These are phyloP conservation scores for Saprolegnia parasitica DNA, from an alignment of 352 stramenopile genomes.

Conservation along the genomic window DNA sequence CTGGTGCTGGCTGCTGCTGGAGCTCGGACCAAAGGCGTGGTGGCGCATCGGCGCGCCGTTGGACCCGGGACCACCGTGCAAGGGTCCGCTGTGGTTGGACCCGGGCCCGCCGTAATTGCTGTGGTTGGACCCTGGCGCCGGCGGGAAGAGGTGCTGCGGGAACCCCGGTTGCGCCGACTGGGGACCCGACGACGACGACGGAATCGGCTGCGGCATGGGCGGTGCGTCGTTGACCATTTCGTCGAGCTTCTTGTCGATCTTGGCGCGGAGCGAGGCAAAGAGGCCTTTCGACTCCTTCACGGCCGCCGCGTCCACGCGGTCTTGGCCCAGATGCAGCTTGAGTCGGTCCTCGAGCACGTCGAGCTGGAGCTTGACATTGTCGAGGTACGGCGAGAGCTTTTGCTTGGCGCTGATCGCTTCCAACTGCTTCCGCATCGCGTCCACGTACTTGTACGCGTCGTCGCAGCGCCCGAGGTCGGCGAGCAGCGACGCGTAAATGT, in stretches of 20 bases:
- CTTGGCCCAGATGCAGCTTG: slow-evolving; percentile 77
- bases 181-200: not conserved
- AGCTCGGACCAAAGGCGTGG: not conserved
- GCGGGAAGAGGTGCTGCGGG: slow-evolving; percentile 24
- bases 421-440: slow-evolving; percentile 76
- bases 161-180: not conserved
- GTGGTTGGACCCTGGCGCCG: slow-evolving; percentile 20
- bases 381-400: slow-evolving; percentile 83
- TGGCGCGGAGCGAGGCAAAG: slow-evolving; percentile 11
- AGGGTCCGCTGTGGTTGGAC: not conserved
- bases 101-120: not conserved
- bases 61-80: not conserved
- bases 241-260: slow-evolving; percentile 27
- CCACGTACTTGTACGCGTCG: slow-evolving; percentile 83
- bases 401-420: slow-evolving; percentile 73
- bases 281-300: slow-evolving; percentile 31
- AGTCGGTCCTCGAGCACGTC: slow-evolving; percentile 80
- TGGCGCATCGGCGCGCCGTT: not conserved
- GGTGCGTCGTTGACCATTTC: slow-evolving; percentile 27
- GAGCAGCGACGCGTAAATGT: slow-evolving; percentile 84
- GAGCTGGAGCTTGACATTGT: slow-evolving; percentile 84
- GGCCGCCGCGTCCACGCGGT: slow-evolving; percentile 37
- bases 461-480: slow-evolving; percentile 80
- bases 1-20: not conserved
- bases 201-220: not conserved